Evolutionary conservation across 2,329 filamentous ascomycete species (phyloP).

Genomic region (Basipetospora chlamydospora): DNA sequence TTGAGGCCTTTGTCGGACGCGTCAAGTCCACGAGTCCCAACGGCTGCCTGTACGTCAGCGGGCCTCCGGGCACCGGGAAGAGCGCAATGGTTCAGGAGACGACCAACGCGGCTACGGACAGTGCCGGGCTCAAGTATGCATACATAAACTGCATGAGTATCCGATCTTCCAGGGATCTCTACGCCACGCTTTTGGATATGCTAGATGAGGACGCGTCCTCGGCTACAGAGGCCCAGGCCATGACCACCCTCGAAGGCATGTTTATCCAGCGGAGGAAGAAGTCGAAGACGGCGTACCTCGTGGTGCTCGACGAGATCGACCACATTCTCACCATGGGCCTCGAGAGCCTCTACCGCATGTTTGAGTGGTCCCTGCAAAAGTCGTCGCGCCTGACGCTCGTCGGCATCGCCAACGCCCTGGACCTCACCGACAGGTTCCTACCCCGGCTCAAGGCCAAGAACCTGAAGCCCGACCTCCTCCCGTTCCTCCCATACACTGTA

Average conservation of each 20-base stretch:
- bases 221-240: slow-evolving; percentile 50
- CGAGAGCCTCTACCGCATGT: slow-evolving; percentile 82
- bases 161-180: slow-evolving; percentile 75
- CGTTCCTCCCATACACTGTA: slow-evolving; percentile 86
- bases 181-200: slow-evolving; percentile 62
- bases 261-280: slow-evolving; percentile 52
- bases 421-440: slow-evolving; percentile 87
- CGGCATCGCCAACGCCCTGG: slow-evolving; percentile 90
- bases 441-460: slow-evolving; percentile 87
- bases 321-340: slow-evolving; percentile 80
- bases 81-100: slow-evolving; percentile 83
- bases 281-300: slow-evolving; percentile 49
- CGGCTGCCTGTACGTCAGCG: slow-evolving; percentile 88
- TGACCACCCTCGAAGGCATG: slow-evolving; percentile 51
- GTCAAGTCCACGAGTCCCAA: slow-evolving; percentile 45
- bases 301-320: slow-evolving; percentile 90
- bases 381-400: slow-evolving; percentile 70
- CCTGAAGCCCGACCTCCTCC: slow-evolving; percentile 74
- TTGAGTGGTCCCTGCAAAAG: slow-evolving; percentile 84
- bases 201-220: slow-evolving; percentile 33
- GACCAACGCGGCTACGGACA: slow-evolving; percentile 40
- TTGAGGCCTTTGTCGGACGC: slow-evolving; percentile 54
- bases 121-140: slow-evolving; percentile 46
- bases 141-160: slow-evolving; percentile 98
- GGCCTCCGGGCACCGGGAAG: slow-evolving; percentile 91